Percentiles rank a stretch among this genome's conserved stretches.
phyloP scores from a whole-genome alignment of 2,329 filamentous ascomycete genomes.

The Pseudocercospora fijiensis region DNA sequence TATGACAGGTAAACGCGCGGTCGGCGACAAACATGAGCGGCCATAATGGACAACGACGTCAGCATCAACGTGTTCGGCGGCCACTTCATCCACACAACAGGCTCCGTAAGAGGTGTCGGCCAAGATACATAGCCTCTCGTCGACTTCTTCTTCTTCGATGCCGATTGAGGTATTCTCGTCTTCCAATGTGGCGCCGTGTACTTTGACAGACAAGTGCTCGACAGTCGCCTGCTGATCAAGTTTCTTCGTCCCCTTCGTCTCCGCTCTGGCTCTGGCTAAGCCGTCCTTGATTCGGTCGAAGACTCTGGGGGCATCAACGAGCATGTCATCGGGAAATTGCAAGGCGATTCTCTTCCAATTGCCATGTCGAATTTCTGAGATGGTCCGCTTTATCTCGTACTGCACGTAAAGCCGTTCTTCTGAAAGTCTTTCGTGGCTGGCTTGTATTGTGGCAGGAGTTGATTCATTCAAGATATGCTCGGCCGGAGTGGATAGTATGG shows the following conservation, averaged over 20 bases:
- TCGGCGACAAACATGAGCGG: conserved; percentile 85
- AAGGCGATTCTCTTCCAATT: conserved; percentile 76
- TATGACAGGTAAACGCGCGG: conserved; percentile 79
- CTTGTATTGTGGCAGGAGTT: conserved; percentile 41
- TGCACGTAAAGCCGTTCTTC: conserved; percentile 71
- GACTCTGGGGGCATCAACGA: conserved; percentile 79
- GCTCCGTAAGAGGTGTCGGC: conserved; percentile 96
- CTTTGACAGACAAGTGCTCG: conserved; percentile 14
- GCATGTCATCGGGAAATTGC: conserved; percentile 95
- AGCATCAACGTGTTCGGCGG: conserved; percentile 87
- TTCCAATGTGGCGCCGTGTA: conserved; percentile 13
- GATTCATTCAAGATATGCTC: conserved; percentile 59
- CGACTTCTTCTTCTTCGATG: conserved; percentile 36
- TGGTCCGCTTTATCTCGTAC: conserved; percentile 83
- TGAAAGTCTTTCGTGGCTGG: conserved; percentile 41
- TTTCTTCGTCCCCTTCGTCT: background rate
- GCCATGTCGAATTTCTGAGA: conserved; percentile 69
- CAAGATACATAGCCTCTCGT: conserved; percentile 70
- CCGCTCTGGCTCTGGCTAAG: conserved; percentile 35
- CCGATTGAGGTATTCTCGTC: background rate
- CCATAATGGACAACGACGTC: conserved; percentile 95
- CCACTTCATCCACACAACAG: conserved; percentile 95
- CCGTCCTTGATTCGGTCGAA: conserved; percentile 63
- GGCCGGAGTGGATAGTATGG: conserved; percentile 63
- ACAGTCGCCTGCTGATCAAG: background rate